Evolutionary conservation across 78 protist species (phyloP).

Genomic region (Speleostelium caveatum): DNA sequence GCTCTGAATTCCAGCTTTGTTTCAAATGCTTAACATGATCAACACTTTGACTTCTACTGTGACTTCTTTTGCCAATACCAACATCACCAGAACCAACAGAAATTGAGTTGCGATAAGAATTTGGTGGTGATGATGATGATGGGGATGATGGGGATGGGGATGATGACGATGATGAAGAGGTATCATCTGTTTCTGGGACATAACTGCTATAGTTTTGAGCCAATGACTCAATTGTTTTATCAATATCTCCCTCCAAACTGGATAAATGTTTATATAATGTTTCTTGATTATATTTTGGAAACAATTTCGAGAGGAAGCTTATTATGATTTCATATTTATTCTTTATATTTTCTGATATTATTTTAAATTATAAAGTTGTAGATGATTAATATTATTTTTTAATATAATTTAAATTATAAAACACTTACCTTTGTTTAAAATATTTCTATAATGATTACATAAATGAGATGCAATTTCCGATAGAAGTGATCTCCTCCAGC

Average conservation of each 20-base stretch:
- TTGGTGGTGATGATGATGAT: neutral
- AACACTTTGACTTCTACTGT: neutral
- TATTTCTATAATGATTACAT: slow-evolving; percentile 14
- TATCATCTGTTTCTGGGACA: neutral
- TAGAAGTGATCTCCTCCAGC: slow-evolving; percentile 41
- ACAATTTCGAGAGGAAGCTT: slow-evolving; percentile 36
- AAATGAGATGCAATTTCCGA: slow-evolving; percentile 45
- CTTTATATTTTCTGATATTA: slow-evolving; percentile 19
- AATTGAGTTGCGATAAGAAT: neutral
- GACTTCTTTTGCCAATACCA: too few species aligned
- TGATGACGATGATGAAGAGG: neutral
- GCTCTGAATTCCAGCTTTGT: slow-evolving; percentile 31
- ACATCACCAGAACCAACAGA: too few species aligned
- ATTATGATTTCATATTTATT: slow-evolving; percentile 13
- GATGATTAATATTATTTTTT: neutral
- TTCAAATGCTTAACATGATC: neutral
- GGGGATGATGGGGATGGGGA: neutral
- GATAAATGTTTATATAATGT: neutral
- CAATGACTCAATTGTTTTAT: slow-evolving; percentile 32
- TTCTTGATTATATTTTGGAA: slow-evolving; percentile 35
- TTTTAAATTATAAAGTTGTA: neutral
- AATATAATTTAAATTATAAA: neutral
- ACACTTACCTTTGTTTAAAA: slow-evolving; percentile 19
- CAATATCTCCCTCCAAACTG: slow-evolving; percentile 46
- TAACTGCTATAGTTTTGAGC: slow-evolving; percentile 9